A percentile compares a stretch with the other conserved stretches of the same genome.
Evolutionary conservation across 805 yeast genomes (phyloP).

Genomic region (Alloascoidea africana): DNA sequence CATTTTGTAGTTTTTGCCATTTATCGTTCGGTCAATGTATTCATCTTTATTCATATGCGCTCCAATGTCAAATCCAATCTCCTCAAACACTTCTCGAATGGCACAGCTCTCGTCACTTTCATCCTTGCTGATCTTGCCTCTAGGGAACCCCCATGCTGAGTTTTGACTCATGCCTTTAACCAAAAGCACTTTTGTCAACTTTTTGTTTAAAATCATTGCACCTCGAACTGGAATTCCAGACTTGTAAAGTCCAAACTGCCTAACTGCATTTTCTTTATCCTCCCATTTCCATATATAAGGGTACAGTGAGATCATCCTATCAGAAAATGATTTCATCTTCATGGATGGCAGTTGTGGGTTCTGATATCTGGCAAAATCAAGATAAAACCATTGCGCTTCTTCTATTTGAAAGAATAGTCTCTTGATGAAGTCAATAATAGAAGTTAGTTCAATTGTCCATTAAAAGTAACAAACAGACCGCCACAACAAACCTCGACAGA

Average conservation of each 20-base stretch:
- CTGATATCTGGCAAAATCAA: conserved; percentile 61
- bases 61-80: conserved; percentile 78
- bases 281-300: conserved; percentile 80
- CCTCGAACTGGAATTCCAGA: conserved; percentile 92
- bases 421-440: no score
- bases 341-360: conserved; percentile 66
- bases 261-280: conserved; percentile 48
- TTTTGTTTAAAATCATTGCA: conserved; percentile 68
- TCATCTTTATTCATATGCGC: conserved; percentile 54
- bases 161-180: conserved; percentile 74
- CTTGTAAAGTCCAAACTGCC: conserved; percentile 73
- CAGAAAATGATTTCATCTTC: conserved; percentile 65
- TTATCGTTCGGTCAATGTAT: conserved; percentile 65
- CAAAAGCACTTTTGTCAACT: conserved; percentile 53
- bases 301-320: conserved; percentile 48
- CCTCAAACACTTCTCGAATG: conserved; percentile 81
- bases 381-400: conserved; percentile 97
- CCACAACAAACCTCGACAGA: conserved; percentile 30
- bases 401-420: conserved; percentile 88
- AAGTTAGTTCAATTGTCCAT: no score
- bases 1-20: conserved; percentile 76
- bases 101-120: conserved; percentile 87
- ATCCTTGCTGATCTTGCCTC: conserved; percentile 91
- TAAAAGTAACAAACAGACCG: conserved; percentile 8
- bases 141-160: conserved; percentile 86